These are phyloP conservation scores for Grosmannia serpens DNA, from an alignment of 2,329 filamentous ascomycete species.

Conservation along the genomic window DNA sequence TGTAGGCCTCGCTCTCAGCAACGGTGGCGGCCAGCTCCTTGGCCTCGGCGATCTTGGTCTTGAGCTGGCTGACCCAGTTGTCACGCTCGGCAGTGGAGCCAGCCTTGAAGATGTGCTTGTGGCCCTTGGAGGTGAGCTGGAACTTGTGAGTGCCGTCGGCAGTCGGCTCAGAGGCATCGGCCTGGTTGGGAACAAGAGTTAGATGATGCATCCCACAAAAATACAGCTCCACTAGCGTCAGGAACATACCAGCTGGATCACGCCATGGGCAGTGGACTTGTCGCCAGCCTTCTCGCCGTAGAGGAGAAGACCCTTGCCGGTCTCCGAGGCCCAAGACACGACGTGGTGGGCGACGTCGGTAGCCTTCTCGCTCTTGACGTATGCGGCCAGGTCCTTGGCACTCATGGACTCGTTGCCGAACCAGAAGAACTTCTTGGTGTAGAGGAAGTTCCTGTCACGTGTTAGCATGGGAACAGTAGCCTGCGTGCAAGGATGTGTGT, in stretches of 20 bases:
- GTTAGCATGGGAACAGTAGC: neutral
- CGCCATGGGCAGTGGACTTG: slow-evolving; percentile 68
- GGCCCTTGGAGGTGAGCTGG: slow-evolving; percentile 69
- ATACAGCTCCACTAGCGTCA: neutral
- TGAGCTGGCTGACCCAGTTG: slow-evolving; percentile 79
- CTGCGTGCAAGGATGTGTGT: neutral
- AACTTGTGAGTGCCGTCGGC: slow-evolving; percentile 73
- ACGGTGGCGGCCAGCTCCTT: slow-evolving; percentile 68
- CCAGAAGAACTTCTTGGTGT: slow-evolving; percentile 90
- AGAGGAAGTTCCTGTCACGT: slow-evolving; percentile 62
- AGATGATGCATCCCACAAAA: neutral
- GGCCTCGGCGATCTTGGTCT: slow-evolving; percentile 72
- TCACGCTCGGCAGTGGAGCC: slow-evolving; percentile 64
- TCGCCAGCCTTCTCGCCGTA: slow-evolving; percentile 74
- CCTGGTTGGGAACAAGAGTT: slow-evolving; percentile 22
- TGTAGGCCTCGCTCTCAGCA: slow-evolving; percentile 75
- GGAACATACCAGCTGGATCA: slow-evolving; percentile 68
- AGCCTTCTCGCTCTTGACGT: slow-evolving; percentile 82
- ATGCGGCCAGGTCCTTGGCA: slow-evolving; percentile 60
- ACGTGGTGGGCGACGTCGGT: slow-evolving; percentile 62
- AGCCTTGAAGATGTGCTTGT: slow-evolving; percentile 94
- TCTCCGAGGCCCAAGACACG: slow-evolving; percentile 82
- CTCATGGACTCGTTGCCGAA: slow-evolving; percentile 62
- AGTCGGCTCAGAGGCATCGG: slow-evolving; percentile 57
- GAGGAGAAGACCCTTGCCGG: slow-evolving; percentile 90